phyloP scores from a whole-genome alignment of 441 rosid species.

The Croton setiger region DNA sequence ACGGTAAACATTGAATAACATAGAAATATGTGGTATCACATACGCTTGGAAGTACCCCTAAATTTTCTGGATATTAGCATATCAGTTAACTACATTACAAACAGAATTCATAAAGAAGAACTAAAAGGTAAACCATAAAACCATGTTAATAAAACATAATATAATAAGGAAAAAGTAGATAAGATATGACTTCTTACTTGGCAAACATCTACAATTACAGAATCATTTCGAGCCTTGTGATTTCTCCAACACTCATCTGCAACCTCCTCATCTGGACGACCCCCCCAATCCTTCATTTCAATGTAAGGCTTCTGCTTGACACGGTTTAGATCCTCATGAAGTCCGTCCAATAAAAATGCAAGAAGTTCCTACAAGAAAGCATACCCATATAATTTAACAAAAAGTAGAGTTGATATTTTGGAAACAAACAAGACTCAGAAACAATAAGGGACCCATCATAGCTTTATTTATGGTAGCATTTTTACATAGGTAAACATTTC shows the following conservation, averaged over 20 bases:
- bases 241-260: constrained; percentile 71
- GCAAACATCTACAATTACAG: constrained; percentile 61
- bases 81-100: constrained; percentile 22
- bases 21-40: neutral
- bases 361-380: constrained; percentile 51
- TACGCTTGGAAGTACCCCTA: neutral
- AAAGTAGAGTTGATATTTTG: neutral
- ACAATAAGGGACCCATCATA: neutral
- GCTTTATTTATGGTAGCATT: no score
- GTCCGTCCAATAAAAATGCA: constrained; percentile 74
- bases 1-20: neutral
- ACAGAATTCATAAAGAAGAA: neutral
- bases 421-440: neutral
- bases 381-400: neutral
- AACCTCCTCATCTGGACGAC: constrained; percentile 55
- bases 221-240: constrained; percentile 68
- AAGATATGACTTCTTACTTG: constrained; percentile 40
- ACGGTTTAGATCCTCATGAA: constrained; percentile 80
- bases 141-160: constrained; percentile 28
- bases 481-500: no score
- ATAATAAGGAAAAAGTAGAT: neutral
- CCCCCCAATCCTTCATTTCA: constrained; percentile 60
- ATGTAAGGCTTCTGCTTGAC: constrained; percentile 75
- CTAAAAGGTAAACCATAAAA: constrained; percentile 3
- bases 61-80: neutral